A percentile compares a stretch with the other conserved stretches of the same genome.
phyloP scores from a whole-genome alignment of 345 rosid species.

The Pugionium cornutum region DNA sequence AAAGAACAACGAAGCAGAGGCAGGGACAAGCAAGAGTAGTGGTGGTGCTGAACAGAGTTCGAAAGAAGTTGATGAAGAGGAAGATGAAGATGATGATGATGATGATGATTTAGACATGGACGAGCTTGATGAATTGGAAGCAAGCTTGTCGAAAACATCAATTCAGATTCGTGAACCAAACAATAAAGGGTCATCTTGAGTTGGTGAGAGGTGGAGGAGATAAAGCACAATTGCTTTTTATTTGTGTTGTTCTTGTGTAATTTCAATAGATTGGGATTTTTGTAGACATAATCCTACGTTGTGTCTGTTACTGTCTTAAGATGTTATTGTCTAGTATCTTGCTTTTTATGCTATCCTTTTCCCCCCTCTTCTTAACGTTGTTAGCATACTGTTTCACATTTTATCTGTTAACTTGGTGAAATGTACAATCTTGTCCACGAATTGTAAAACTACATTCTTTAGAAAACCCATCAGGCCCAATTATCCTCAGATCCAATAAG shows the following conservation, averaged over 20 bases:
- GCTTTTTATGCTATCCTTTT: background rate
- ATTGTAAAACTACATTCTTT: too few species aligned
- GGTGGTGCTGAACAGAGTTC: constrained; percentile 31
- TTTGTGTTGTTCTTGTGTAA: constrained; percentile 18
- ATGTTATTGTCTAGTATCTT: constrained; percentile 18
- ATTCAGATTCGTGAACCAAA: constrained; percentile 57
- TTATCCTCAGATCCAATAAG: background rate
- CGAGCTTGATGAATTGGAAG: constrained; percentile 79
- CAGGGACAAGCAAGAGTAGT: constrained; percentile 40
- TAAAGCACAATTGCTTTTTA: constrained; percentile 34
- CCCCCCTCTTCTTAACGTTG: background rate
- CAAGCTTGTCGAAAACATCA: constrained; percentile 70
- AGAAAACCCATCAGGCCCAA: background rate
- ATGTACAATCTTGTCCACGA: too few species aligned
- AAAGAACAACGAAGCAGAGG: constrained; percentile 39
- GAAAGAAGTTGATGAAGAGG: constrained; percentile 27
- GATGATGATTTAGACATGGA: constrained; percentile 73
- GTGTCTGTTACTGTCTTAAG: constrained; percentile 24
- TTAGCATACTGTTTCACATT: too few species aligned
- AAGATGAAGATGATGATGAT: constrained; percentile 18
- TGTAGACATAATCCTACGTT: constrained; percentile 3
- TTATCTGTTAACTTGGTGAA: too few species aligned
- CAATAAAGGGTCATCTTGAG: constrained; percentile 36
- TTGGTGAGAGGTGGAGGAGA: constrained; percentile 15
- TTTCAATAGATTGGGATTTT: constrained; percentile 35